phyloP scores from a whole-genome alignment of 345 rosid species.

The Litchi chinensis region DNA sequence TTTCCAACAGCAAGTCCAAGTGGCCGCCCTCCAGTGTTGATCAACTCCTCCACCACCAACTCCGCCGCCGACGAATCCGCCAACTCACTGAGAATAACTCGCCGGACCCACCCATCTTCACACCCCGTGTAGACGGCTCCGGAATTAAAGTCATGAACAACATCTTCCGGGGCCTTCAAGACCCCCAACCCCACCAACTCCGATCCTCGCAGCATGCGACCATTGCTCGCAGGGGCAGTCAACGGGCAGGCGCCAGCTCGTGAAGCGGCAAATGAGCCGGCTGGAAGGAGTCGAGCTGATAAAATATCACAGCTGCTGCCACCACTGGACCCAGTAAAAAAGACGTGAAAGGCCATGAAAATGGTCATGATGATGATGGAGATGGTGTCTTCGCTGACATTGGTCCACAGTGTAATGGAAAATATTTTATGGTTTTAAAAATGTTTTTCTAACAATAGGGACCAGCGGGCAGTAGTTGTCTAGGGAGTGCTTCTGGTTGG shows the following conservation, averaged over 20 bases:
- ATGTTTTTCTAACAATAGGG: too few species aligned
- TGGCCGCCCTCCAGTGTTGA: slow-evolving; percentile 81
- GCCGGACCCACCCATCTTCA: slow-evolving; percentile 84
- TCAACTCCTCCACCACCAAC: slow-evolving; percentile 50
- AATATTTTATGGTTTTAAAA: too few species aligned
- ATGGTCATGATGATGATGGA: neutral
- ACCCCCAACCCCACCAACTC: slow-evolving; percentile 49
- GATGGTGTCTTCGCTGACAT: too few species aligned
- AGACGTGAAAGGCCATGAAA: slow-evolving; percentile 3
- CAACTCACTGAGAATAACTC: slow-evolving; percentile 47
- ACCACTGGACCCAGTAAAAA: slow-evolving; percentile 38
- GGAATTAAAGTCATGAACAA: slow-evolving; percentile 44
- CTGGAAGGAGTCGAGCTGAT: slow-evolving; percentile 52
- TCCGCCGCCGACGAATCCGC: slow-evolving; percentile 32
- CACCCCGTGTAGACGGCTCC: slow-evolving; percentile 56
- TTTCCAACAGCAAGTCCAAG: slow-evolving; percentile 68
- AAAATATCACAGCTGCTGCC: slow-evolving; percentile 31
- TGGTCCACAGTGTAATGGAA: too few species aligned
- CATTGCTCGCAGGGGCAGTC: too few species aligned
- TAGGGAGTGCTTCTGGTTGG: too few species aligned
- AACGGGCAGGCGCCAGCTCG: slow-evolving; percentile 29
- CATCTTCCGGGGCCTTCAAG: slow-evolving; percentile 63
- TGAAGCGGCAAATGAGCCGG: slow-evolving; percentile 52
- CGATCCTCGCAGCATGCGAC: slow-evolving; percentile 44
- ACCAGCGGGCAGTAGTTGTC: too few species aligned